Base-by-base conservation (phyloP, 2,329 filamentous ascomycete genomes). In the Trichoderma sp. region DNA sequence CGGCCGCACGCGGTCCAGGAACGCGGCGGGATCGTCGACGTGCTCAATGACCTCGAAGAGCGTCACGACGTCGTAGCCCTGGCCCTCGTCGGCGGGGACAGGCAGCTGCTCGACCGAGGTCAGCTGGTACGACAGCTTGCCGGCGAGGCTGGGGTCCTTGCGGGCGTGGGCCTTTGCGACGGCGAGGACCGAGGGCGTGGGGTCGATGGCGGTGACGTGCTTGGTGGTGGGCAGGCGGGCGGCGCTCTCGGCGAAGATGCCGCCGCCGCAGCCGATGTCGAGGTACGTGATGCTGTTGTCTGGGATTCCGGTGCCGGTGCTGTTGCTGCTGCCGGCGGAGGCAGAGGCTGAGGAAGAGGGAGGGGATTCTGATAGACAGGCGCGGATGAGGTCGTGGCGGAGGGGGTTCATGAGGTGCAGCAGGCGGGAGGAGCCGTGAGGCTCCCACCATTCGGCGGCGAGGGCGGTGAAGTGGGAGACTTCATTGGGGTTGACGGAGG, bases 401-500 rank as follows among this genome's bases (percentile, higher is more conserved):
- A 97, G 86, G 1, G 95, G 95, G 79, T 99, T 98, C 94, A 99
- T 98, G 70, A 97, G 89, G 78, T 99, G 95, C 2, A 99, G 87
- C 66, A 97, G 88, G 45, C 94, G 88, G 4, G 93, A 97, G 7
- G 94, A 90, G 59, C 95, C 95, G 74, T 97, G 88, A 1, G 94
- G 91, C 78, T 98, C 93, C 95, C 95, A 99, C 95, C 95, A 99
- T 72, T 90, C 90, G 69, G 91, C 91, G 69, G 95, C 95, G 73
- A 99, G 91, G 68, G 88, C 88, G 74, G 93, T 93, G 85, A 99
- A 99, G 81, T 99, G 95, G 19, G 90, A 91, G 69, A 99, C 87
- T 81, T 99, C 94, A 70, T 89, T 86, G 61, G 91, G 85, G 72
- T 96, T 96, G 78, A 99, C 91, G 63, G 91, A 93, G 55, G 90